Evolutionary conservation across 2,329 filamentous ascomycete genomes (phyloP).

Genomic region (Fusarium subtropicale): DNA sequence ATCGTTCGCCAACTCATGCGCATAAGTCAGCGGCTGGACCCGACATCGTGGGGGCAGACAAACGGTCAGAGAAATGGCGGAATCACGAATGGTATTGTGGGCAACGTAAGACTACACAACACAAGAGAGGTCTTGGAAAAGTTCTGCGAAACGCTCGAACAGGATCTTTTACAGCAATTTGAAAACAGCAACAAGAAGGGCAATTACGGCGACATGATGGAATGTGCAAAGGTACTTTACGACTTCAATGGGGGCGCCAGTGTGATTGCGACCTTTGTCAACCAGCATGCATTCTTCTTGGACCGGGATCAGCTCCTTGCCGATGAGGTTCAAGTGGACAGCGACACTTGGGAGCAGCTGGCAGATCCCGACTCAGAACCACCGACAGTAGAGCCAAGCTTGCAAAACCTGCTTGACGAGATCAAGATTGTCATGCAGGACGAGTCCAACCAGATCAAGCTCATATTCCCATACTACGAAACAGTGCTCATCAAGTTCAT

Average conservation of each 20-base stretch:
- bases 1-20: conserved; percentile 93
- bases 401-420: conserved; percentile 93
- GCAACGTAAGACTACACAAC: conserved; percentile 64
- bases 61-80: conserved; percentile 66
- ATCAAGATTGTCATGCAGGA: conserved; percentile 96
- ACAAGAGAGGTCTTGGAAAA: conserved; percentile 94
- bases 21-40: conserved; percentile 92
- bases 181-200: conserved; percentile 96
- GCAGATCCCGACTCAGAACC: conserved; percentile 95
- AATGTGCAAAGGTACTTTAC: conserved; percentile 91
- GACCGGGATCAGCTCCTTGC: conserved; percentile 91
- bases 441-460: conserved; percentile 95
- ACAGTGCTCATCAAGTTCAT: conserved; percentile 93
- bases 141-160: conserved; percentile 94
- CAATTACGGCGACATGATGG: conserved; percentile 98
- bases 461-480: conserved; percentile 95
- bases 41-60: conserved; percentile 74
- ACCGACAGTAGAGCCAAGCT: conserved; percentile 88
- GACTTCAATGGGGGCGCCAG: conserved; percentile 97
- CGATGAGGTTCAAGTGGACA: conserved; percentile 82
- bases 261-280: conserved; percentile 95
- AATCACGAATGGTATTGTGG: conserved; percentile 58
- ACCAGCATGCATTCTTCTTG: conserved; percentile 99
- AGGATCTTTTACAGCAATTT: conserved; percentile 94
- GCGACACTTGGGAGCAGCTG: conserved; percentile 86